Evolutionary conservation across 2,329 filamentous ascomycete species (phyloP).

Genomic region (Teratosphaeria pseudoeucalypti): DNA sequence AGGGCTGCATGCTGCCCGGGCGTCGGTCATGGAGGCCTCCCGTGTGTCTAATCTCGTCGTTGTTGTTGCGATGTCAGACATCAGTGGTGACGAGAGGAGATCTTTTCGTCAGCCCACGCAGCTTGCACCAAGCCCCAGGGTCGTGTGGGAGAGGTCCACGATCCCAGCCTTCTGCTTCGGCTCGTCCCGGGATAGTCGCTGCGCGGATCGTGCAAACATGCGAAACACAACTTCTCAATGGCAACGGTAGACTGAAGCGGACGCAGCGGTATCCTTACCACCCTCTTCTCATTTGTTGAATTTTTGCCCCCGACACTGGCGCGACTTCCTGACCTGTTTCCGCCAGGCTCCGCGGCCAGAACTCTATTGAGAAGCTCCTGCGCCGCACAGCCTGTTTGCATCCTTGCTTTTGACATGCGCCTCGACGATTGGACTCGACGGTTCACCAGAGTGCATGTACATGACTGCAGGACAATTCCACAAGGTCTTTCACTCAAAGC

Average conservation of each 20-base stretch:
- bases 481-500: background rate
- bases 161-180: background rate
- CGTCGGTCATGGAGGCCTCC: background rate
- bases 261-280: background rate
- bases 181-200: background rate
- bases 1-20: constrained; percentile 2
- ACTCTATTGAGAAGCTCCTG: background rate
- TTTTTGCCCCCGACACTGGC: background rate
- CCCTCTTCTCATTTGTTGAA: background rate
- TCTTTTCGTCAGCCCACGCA: background rate
- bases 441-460: background rate
- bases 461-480: background rate
- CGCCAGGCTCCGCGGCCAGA: background rate
- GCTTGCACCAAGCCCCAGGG: background rate
- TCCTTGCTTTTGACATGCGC: background rate
- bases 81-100: background rate
- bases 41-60: background rate
- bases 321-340: background rate
- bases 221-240: background rate
- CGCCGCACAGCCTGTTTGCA: background rate
- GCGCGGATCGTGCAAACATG: background rate
- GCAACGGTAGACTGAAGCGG: background rate
- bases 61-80: background rate
- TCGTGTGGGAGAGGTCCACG: background rate
- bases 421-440: background rate